Percentiles rank a stretch among this genome's conserved stretches.
Evolutionary conservation across 805 yeast species (phyloP).

Genomic region (Ogataea philodendri): DNA sequence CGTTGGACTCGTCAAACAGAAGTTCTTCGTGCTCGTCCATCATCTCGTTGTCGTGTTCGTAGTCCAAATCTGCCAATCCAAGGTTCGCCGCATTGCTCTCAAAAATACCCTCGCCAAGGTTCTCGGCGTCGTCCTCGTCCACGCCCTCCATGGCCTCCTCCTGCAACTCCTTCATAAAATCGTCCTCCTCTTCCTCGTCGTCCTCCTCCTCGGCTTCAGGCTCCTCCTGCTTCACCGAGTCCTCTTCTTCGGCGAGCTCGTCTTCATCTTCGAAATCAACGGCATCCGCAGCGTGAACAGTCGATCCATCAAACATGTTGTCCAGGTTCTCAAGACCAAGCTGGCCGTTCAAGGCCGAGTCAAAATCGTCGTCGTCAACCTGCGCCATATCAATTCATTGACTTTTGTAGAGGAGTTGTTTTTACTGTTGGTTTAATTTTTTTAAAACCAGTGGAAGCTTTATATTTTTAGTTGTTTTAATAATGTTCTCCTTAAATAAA

Average conservation of each 20-base stretch:
- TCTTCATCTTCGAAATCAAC: constrained; percentile 93
- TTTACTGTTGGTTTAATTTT: constrained; percentile 1
- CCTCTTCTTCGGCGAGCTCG: constrained; percentile 88
- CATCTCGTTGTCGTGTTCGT: constrained; percentile 27
- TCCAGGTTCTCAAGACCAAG: constrained; percentile 32
- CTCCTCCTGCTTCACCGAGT: constrained; percentile 36
- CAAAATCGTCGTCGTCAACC: constrained; percentile 33
- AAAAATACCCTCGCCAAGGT: constrained; percentile 32
- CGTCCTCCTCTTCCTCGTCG: constrained; percentile 36
- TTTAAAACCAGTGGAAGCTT: not conserved
- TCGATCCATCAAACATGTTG: constrained; percentile 43
- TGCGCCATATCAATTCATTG: constrained; percentile 8
- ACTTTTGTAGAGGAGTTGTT: constrained; percentile 1
- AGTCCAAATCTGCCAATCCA: constrained; percentile 33
- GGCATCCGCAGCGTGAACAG: constrained; percentile 87
- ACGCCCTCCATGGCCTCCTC: constrained; percentile 38
- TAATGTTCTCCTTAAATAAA: not conserved
- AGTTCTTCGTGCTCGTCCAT: constrained; percentile 25
- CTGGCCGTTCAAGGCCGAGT: constrained; percentile 34
- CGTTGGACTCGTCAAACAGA: constrained; percentile 20
- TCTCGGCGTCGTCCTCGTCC: constrained; percentile 31
- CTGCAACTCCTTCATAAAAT: constrained; percentile 38
- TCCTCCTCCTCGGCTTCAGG: constrained; percentile 41
- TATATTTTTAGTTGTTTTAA: not conserved
- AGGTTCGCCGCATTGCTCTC: constrained; percentile 35